A percentile compares a stretch with the other conserved stretches of the same genome.
Conservation (phyloP, 2,329 filamentous ascomycete species). For the Zasmidium cellare region DNA sequence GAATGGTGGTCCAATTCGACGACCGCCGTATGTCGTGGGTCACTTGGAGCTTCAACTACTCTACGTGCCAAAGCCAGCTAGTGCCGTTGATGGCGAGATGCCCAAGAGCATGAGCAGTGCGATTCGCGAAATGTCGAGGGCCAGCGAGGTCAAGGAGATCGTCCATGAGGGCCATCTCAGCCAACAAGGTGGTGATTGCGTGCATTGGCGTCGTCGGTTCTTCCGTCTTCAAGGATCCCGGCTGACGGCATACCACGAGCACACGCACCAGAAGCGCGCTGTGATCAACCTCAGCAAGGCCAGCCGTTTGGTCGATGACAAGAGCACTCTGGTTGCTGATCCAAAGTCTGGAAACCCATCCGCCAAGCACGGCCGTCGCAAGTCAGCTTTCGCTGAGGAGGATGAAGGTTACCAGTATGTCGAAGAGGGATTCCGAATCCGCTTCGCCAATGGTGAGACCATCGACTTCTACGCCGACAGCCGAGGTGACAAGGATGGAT, state of each 20-base stretch:
- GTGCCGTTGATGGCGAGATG: conserved; percentile 88
- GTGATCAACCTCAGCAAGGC: conserved; percentile 97
- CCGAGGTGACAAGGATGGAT: conserved; percentile 81
- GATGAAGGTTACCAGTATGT: conserved; percentile 99
- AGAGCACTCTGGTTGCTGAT: conserved; percentile 76
- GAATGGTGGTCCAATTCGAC: conserved; percentile 62
- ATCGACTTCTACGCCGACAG: conserved; percentile 98
- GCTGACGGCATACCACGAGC: conserved; percentile 93
- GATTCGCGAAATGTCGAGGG: conserved; percentile 87
- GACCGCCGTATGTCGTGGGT: conserved; percentile 94
- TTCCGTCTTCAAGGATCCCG: conserved; percentile 92
- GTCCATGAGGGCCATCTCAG: conserved; percentile 83
- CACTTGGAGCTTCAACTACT: conserved; percentile 92
- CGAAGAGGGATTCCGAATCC: conserved; percentile 97
- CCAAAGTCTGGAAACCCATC: conserved; percentile 68
- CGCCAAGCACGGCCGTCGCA: conserved; percentile 59
- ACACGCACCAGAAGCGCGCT: conserved; percentile 89
- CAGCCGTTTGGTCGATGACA: conserved; percentile 89
- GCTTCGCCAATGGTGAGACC: conserved; percentile 95
- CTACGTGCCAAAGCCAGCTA: conserved; percentile 90
- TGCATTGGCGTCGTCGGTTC: conserved; percentile 98
- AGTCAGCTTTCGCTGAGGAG: conserved; percentile 95
- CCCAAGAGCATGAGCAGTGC: conserved; percentile 99
- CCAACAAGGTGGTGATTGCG: conserved; percentile 96
- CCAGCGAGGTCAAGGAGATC: conserved; percentile 75